These are phyloP conservation scores for Lachnellula hyalina DNA, from an alignment of 2,329 filamentous ascomycete species.

Conservation along the genomic window DNA sequence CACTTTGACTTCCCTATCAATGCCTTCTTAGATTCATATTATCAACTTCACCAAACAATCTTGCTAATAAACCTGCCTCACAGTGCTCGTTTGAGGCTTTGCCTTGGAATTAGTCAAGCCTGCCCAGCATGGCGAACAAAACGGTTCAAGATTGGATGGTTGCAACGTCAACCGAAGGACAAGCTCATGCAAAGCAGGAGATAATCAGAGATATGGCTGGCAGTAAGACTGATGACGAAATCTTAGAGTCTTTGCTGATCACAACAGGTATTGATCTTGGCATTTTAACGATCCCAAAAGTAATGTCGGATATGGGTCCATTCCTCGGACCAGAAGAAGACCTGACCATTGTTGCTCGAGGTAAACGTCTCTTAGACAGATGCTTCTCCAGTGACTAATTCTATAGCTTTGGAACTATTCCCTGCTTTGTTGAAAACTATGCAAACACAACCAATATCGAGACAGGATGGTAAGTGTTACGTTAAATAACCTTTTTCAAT, in stretches of 20 bases:
- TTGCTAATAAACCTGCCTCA: neutral
- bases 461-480: slow-evolving; percentile 1
- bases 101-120: neutral
- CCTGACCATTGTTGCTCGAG: slow-evolving; percentile 16
- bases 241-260: neutral
- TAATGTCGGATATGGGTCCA: slow-evolving; percentile 16
- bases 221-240: slow-evolving; percentile 7
- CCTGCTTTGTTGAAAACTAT: slow-evolving; percentile 10
- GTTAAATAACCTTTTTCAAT: neutral
- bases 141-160: slow-evolving; percentile 18
- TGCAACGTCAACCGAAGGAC: neutral
- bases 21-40: neutral
- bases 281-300: slow-evolving; percentile 5
- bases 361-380: slow-evolving; percentile 1
- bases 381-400: slow-evolving; percentile 3
- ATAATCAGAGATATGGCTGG: slow-evolving; percentile 12
- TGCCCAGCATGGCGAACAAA: slow-evolving; percentile 8
- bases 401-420: slow-evolving; percentile 14
- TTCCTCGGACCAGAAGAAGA: slow-evolving; percentile 17
- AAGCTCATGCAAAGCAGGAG: slow-evolving; percentile 4
- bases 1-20: neutral
- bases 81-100: neutral
- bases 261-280: slow-evolving; percentile 16
- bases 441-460: slow-evolving; percentile 8
- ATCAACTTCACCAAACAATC: neutral